Conservation (phyloP, 495 filamentous ascomycete genomes). For the Friedmanniomyces endolithicus region DNA sequence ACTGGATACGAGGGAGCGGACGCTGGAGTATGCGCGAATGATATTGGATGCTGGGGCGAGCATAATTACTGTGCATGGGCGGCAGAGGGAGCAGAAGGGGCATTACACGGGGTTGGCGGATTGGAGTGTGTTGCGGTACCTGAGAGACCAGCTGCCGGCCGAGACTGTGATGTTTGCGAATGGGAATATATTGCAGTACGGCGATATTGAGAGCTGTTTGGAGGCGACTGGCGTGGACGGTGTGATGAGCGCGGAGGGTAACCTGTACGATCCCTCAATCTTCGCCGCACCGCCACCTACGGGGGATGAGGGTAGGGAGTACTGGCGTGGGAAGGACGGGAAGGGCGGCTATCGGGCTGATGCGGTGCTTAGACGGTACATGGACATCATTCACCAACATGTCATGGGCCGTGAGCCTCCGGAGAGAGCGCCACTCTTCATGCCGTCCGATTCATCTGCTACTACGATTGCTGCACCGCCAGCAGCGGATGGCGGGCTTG, state of each 20-base stretch:
- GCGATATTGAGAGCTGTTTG: conserved; percentile 68
- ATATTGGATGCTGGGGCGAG: conserved; percentile 81
- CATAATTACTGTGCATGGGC: conserved; percentile 84
- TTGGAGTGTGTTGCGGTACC: conserved; percentile 69
- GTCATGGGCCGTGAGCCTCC: conserved; percentile 53
- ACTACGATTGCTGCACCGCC: background rate
- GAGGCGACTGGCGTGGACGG: conserved; percentile 79
- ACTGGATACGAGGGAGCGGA: conserved; percentile 72
- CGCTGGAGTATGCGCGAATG: conserved; percentile 78
- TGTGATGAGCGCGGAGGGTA: conserved; percentile 92
- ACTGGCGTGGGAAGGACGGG: conserved; percentile 72
- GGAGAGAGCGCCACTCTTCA: conserved; percentile 54
- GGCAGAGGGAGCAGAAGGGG: conserved; percentile 83
- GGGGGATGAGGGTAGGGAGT: conserved; percentile 57
- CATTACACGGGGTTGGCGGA: conserved; percentile 91
- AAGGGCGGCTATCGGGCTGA: conserved; percentile 84
- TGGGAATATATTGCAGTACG: conserved; percentile 76
- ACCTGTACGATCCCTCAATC: conserved; percentile 78
- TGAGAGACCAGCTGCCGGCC: conserved; percentile 69
- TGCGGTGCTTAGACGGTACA: conserved; percentile 70
- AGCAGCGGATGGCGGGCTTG: background rate
- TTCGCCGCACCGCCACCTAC: conserved; percentile 56
- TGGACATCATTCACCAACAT: conserved; percentile 74
- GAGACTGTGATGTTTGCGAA: conserved; percentile 95
- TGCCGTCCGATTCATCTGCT: conserved; percentile 41